Percentiles rank a stretch among this genome's conserved stretches.
These are phyloP conservation scores for Monosporozyma siamensis DNA, from an alignment of 805 yeast species.

Conservation along the genomic window DNA sequence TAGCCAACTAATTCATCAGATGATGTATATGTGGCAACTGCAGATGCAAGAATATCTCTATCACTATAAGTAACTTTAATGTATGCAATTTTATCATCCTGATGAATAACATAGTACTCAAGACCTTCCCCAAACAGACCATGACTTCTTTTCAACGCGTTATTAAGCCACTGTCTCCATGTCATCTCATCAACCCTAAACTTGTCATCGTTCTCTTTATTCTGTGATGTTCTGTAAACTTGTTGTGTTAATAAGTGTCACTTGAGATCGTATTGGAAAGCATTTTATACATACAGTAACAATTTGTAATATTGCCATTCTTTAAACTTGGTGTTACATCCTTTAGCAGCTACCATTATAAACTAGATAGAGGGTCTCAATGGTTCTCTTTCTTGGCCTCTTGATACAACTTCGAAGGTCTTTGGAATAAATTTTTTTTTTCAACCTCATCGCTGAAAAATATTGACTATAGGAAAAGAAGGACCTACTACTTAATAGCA, in stretches of 20 bases:
- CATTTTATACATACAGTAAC: constrained; percentile 16
- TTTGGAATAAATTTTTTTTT: too few relatives aligned
- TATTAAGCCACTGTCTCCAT: constrained; percentile 33
- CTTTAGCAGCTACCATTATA: background rate
- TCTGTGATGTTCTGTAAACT: constrained; percentile 14
- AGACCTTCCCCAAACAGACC: constrained; percentile 36
- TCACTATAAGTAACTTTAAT: constrained; percentile 27
- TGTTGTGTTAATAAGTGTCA: background rate
- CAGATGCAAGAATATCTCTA: constrained; percentile 21
- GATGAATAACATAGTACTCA: constrained; percentile 27
- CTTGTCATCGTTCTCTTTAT: constrained; percentile 15
- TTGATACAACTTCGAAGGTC: background rate
- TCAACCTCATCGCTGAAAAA: too few relatives aligned
- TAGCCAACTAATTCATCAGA: constrained; percentile 21
- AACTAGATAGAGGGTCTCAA: background rate
- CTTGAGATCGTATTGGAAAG: background rate
- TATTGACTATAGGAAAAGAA: too few relatives aligned
- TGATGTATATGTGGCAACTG: constrained; percentile 29
- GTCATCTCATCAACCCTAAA: constrained; percentile 28
- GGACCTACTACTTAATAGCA: too few relatives aligned
- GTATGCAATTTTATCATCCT: constrained; percentile 18
- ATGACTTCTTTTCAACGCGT: constrained; percentile 31
- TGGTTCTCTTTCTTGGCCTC: background rate
- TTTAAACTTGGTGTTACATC: constrained; percentile 5
- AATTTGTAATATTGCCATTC: constrained; percentile 23